phyloP scores from a whole-genome alignment of 495 filamentous ascomycete species.

The Xylaria curta region DNA sequence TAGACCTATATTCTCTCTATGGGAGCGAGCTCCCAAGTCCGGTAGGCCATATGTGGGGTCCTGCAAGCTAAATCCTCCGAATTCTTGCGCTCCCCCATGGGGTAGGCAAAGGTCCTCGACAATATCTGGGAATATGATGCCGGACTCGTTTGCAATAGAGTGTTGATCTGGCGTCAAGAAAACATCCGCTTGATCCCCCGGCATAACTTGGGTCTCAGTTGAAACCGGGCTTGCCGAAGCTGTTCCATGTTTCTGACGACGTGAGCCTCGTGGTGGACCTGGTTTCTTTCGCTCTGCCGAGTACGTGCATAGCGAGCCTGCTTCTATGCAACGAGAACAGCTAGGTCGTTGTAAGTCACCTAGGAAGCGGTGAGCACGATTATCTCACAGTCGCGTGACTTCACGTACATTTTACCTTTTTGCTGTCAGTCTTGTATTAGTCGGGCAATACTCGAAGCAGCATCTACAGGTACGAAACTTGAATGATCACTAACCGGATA shows the following conservation, averaged over 20 bases:
- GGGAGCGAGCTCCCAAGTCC: background rate
- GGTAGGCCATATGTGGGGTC: background rate
- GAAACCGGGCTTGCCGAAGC: background rate
- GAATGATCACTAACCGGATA: conserved; percentile 27
- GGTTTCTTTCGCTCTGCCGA: conserved; percentile 36
- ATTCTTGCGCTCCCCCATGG: background rate
- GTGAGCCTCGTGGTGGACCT: conserved; percentile 34
- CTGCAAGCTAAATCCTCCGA: background rate
- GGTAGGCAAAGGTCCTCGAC: conserved; percentile 1
- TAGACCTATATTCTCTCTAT: background rate
- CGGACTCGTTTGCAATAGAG: background rate
- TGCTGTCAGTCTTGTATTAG: conserved; percentile 18
- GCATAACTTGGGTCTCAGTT: background rate
- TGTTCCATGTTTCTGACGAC: conserved; percentile 17
- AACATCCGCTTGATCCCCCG: background rate
- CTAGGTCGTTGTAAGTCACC: conserved; percentile 31
- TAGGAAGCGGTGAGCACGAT: conserved; percentile 1
- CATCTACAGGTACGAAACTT: background rate
- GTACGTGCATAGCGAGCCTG: conserved; percentile 32
- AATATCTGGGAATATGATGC: background rate
- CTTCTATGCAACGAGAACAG: conserved; percentile 36
- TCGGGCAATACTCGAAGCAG: background rate
- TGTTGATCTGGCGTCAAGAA: background rate
- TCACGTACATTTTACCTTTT: conserved; percentile 36
- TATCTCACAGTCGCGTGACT: background rate